phyloP scores from a whole-genome alignment of 805 yeast species.

The Pichia nanzhaoensis region DNA sequence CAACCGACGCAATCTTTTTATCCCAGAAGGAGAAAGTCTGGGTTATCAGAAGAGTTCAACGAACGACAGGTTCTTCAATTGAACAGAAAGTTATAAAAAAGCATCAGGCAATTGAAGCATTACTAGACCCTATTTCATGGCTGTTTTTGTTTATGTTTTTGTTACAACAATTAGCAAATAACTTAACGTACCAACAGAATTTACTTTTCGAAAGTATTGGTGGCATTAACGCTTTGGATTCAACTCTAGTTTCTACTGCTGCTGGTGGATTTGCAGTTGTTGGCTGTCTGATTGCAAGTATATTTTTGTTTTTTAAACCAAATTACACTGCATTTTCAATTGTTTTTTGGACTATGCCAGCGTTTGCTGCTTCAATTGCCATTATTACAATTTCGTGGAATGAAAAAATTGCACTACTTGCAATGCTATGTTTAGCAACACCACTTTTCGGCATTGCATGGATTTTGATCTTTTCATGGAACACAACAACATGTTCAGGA shows the following conservation, averaged over 20 bases:
- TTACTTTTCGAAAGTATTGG: constrained; percentile 8
- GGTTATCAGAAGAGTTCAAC: constrained; percentile 36
- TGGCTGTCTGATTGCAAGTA: too few species aligned
- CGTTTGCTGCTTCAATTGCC: constrained; percentile 7
- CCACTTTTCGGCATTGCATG: constrained; percentile 19
- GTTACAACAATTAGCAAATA: constrained; percentile 18
- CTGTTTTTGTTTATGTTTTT: constrained; percentile 29
- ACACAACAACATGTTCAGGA: constrained; percentile 36
- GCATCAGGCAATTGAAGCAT: constrained; percentile 37
- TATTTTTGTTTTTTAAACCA: constrained; percentile 7
- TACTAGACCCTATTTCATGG: constrained; percentile 38
- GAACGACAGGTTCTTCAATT: constrained; percentile 27
- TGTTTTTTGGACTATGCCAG: constrained; percentile 5
- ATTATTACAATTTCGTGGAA: constrained; percentile 9
- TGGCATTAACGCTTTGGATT: constrained; percentile 12
- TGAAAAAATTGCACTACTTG: constrained; percentile 8
- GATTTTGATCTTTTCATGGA: constrained; percentile 19
- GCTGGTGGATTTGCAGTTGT: constrained; percentile 32
- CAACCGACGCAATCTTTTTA: constrained; percentile 41
- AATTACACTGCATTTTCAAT: not conserved
- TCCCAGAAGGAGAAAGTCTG: constrained; percentile 31
- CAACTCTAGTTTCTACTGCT: constrained; percentile 26
- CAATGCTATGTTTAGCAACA: constrained; percentile 6
- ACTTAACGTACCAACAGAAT: constrained; percentile 12
- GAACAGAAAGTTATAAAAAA: constrained; percentile 39